Conservation (phyloP, 2,329 filamentous ascomycete species). For the Claviceps fusiformis region DNA sequence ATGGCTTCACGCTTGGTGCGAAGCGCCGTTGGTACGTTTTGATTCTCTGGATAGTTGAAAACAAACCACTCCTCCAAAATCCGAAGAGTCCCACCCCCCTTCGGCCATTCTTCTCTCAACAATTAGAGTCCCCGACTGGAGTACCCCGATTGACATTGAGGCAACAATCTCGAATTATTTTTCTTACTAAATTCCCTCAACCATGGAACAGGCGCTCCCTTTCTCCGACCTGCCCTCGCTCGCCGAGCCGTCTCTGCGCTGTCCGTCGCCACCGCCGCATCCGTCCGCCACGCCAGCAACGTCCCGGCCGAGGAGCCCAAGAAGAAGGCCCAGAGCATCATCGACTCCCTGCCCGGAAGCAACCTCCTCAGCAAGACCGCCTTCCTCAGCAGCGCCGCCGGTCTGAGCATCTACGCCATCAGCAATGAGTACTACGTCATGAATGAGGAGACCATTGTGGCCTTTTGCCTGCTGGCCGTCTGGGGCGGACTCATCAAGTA, state of each 20-base stretch:
- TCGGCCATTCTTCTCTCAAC: conserved; percentile 5
- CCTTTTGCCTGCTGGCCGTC: conserved; percentile 81
- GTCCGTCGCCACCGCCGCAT: conserved; percentile 49
- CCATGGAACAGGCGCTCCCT: conserved; percentile 59
- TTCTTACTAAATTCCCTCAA: background rate
- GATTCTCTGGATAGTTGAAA: conserved; percentile 3
- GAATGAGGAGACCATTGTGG: conserved; percentile 96
- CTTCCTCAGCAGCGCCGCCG: conserved; percentile 85
- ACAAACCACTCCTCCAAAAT: background rate
- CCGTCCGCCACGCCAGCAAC: conserved; percentile 56
- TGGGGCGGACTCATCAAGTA: conserved; percentile 90
- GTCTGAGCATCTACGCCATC: conserved; percentile 84
- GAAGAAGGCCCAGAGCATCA: conserved; percentile 90
- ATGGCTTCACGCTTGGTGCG: conserved; percentile 98
- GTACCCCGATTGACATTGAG: conserved; percentile 2
- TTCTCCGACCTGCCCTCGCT: conserved; percentile 71
- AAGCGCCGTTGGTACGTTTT: conserved; percentile 80
- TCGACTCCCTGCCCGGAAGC: conserved; percentile 87
- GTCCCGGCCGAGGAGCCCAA: conserved; percentile 81
- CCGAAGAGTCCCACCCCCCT: too few relatives aligned
- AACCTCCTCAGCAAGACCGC: conserved; percentile 90
- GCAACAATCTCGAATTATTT: background rate
- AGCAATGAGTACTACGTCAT: conserved; percentile 99
- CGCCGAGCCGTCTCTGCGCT: conserved; percentile 63
- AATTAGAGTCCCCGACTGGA: too few relatives aligned